phyloP scores from a whole-genome alignment of 257 asterid species.

The Nyctanthes arbortristis region DNA sequence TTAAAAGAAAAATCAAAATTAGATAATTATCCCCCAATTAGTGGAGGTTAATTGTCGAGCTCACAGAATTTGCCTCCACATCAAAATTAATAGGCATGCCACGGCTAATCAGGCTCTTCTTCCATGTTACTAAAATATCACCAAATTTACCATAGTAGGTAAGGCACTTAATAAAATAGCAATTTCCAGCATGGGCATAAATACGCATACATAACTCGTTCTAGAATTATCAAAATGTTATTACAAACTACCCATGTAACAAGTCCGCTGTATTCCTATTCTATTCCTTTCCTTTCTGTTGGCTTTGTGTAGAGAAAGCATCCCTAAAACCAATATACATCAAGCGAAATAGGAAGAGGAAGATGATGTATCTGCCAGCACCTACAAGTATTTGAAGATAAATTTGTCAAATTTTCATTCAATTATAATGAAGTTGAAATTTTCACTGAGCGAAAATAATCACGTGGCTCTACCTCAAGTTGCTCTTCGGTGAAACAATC shows the following conservation, averaged over 20 bases:
- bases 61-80: no score
- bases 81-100: no score
- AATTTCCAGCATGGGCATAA: conserved; percentile 1
- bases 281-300: conserved; percentile 9
- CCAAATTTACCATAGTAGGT: background rate
- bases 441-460: background rate
- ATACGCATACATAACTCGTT: conserved; percentile 7
- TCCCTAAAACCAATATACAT: conserved; percentile 23
- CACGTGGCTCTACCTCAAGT: conserved; percentile 72
- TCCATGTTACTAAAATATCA: background rate
- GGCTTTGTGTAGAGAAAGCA: conserved; percentile 3
- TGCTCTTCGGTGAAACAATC: conserved; percentile 92
- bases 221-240: conserved; percentile 9
- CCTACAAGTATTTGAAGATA: conserved; percentile 53
- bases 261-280: background rate
- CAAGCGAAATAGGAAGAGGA: conserved; percentile 98
- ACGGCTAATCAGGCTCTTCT: no score
- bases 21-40: no score
- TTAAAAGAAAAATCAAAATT: no score
- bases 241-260: conserved; percentile 7
- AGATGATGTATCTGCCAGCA: conserved; percentile 90
- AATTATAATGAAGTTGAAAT: conserved; percentile 1
- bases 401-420: conserved; percentile 13
- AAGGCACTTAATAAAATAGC: no score
- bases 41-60: no score